Conservation (phyloP, 306 rosid genomes). For the Citrullus colocynthis region DNA sequence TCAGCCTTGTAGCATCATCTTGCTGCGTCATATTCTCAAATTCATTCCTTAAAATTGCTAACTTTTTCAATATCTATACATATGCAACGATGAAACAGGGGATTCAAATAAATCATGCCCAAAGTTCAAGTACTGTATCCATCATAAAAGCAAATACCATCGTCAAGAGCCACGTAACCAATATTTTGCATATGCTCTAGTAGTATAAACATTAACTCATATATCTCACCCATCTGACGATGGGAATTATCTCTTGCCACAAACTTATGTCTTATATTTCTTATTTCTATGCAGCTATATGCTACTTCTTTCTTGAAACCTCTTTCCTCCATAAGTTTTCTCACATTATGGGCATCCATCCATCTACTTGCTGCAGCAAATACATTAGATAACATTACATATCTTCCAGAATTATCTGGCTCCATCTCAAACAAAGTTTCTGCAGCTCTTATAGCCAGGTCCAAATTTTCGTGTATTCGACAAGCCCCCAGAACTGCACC, state of each 20-base stretch:
- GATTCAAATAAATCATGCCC: neutral
- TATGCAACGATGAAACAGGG: neutral
- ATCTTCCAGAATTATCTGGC: conserved; percentile 46
- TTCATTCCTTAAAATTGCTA: neutral
- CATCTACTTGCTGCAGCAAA: conserved; percentile 50
- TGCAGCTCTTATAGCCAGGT: conserved; percentile 40
- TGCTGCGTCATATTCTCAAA: neutral
- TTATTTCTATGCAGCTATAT: conserved; percentile 49
- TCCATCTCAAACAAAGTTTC: conserved; percentile 43
- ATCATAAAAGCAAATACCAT: conserved; percentile 15
- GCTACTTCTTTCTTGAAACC: conserved; percentile 44
- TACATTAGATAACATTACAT: conserved; percentile 49
- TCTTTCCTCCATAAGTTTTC: conserved; percentile 30
- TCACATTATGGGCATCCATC: conserved; percentile 33
- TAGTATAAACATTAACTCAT: conserved; percentile 23
- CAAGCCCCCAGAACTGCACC: conserved; percentile 55
- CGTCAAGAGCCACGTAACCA: conserved; percentile 28
- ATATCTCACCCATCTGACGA: conserved; percentile 32
- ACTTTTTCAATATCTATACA: neutral
- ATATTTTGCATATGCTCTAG: conserved; percentile 33
- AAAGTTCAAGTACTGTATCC: neutral
- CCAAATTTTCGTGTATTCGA: conserved; percentile 39
- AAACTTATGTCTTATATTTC: conserved; percentile 33
- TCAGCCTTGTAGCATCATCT: neutral
- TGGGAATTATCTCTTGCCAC: conserved; percentile 37